phyloP scores from a whole-genome alignment of 2,329 filamentous ascomycete genomes.

The Lecanosticta acicola region DNA sequence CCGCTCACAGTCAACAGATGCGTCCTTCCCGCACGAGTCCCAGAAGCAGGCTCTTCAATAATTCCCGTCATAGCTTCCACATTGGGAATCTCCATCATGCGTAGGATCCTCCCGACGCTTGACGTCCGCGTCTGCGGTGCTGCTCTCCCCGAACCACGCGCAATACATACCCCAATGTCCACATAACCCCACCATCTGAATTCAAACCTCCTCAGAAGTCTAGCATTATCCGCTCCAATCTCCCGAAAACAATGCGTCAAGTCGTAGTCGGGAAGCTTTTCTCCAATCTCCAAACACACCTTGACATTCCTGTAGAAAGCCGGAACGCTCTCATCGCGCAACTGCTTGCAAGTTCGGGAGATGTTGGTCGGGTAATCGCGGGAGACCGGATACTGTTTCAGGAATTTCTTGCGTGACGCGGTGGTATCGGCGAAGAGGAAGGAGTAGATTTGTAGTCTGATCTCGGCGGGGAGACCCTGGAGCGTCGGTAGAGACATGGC shows the following conservation, averaged over 20 bases:
- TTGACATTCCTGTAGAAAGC: constrained; percentile 16
- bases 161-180: too few relatives aligned
- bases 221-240: constrained; percentile 10
- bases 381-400: too few relatives aligned
- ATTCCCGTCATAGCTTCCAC: background rate
- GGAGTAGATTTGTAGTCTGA: constrained; percentile 14
- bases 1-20: background rate
- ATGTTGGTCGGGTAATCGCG: background rate
- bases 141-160: too few relatives aligned
- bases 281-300: constrained; percentile 12
- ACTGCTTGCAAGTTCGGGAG: constrained; percentile 9
- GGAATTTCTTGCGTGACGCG: background rate
- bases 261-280: background rate
- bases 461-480: constrained; percentile 14
- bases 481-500: constrained; percentile 6
- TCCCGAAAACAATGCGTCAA: constrained; percentile 13
- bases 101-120: background rate
- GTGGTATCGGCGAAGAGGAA: constrained; percentile 11
- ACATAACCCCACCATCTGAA: constrained; percentile 17
- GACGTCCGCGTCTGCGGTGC: background rate
- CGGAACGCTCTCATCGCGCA: constrained; percentile 13
- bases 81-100: background rate
- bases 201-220: constrained; percentile 11
- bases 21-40: background rate
- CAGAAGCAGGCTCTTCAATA: background rate